Evolutionary conservation across 345 rosid species (phyloP).

Genomic region (Physaria fendleri): DNA sequence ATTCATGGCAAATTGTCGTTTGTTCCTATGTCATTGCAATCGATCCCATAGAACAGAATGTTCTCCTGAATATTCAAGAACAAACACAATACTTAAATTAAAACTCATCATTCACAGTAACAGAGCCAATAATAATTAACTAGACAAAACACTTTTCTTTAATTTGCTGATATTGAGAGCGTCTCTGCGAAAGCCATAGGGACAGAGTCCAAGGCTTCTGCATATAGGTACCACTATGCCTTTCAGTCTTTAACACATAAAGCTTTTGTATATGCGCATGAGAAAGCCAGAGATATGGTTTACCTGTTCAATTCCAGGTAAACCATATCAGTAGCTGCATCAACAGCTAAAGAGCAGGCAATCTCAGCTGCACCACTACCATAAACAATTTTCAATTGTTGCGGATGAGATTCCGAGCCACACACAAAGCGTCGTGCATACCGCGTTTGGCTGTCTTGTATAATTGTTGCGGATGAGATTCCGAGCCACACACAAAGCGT

Average conservation of each 20-base stretch:
- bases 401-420: no score
- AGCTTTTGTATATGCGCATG: no score
- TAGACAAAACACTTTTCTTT: constrained; percentile 39
- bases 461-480: no score
- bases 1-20: no score
- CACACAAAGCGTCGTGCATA: no score
- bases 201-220: constrained; percentile 70
- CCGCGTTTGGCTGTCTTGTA: no score
- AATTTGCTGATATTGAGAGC: constrained; percentile 73
- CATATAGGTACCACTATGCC: background rate
- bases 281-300: background rate
- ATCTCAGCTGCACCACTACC: constrained; percentile 95
- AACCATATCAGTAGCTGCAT: constrained; percentile 71
- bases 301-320: constrained; percentile 90
- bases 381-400: no score
- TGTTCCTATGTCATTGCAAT: no score
- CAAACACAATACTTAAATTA: background rate
- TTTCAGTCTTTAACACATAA: no score
- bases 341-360: constrained; percentile 81
- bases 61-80: constrained; percentile 45
- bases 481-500: no score
- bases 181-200: constrained; percentile 95
- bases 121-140: background rate
- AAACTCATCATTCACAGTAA: background rate
- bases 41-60: constrained; percentile 62